Evolutionary conservation across 1,139 yeast species (phyloP), one percentile per base, ranked within the genome.

Genomic region (Pichia sp.): DNA sequence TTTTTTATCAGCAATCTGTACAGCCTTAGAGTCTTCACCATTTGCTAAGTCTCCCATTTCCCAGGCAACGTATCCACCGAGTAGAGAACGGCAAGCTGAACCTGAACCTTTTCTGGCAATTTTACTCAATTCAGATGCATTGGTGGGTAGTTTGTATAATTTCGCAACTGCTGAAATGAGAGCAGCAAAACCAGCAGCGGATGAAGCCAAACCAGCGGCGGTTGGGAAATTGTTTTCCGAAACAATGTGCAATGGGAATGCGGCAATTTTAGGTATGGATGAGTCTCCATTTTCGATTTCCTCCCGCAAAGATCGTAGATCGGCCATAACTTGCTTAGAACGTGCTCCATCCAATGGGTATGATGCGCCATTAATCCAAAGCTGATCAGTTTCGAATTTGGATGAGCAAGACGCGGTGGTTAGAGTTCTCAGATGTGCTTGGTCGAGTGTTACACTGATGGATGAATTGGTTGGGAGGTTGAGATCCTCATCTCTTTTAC

Each of bases 31-130:
- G 72, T 93, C 99, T 50, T 80, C 76, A 8, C 99, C 99, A 65
- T 90, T 85, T 0, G 62, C 73, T 56, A 68, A 61, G 1, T 64
- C 61, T 54, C 99, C 99, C 97, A 90, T 92, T 71, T 93, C 97
- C 99, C 99, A 93, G 4, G 98, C 98, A 15, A 93, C 99, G 69
- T 84, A 93, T 7, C 99, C 99, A 49, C 99, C 99, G 71, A 89
- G 90, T 57, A 93, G 76, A 11, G 98, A 93, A 70, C 99, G 81
- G 72, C 99, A 93, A 8, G 99, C 99, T 13, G 97, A 90, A 2
- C 99, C 99, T 15, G 97, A 90, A 23, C 99, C 99, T 72, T 90
- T 93, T 72, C 99, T 84, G 15, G 99, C 99, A 65, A 93, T 85
- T 66, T 86, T 87, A 59, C 97, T 88, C 60, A 95, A 79, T 64